Evolutionary conservation across 495 filamentous ascomycete genomes (phyloP), one percentile per base, ranked within the genome.

Genomic region (Penicillium lagena): DNA sequence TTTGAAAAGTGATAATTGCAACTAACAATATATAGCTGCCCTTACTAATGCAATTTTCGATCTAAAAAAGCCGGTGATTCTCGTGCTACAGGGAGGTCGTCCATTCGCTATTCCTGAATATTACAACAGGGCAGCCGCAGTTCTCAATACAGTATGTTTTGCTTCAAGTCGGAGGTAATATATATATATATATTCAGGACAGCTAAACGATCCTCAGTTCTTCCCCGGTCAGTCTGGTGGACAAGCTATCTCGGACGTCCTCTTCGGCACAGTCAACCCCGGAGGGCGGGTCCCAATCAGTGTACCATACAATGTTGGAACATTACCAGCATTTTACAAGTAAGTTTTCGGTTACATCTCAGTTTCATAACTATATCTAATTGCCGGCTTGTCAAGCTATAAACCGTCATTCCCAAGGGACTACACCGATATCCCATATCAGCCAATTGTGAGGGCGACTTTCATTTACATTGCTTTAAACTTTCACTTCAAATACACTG

Each of bases 1-100:
- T 6, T 4, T 22, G 4, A 22, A 22, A 22, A 22, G 22, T 22
- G 2, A 4, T 22, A 22, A 22, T 22, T 3, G 22, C 22, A 22
- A 22, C 22, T 22, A 6, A 22, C 22, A 22, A 22, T 22, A 0
- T 22, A 22, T 4, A 22, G 22, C 22, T 22, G 22, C 22, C 22
- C 56, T 74, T 7, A 62, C 67, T 0, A 43, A 47, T 33, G 59
- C 59, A 11, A 63, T 73, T 8, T 70, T 64, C 37, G 55, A 51
- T 7, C 47, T 71, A 4, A 58, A 54, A 2, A 72, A 69, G 37
- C 70, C 66, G 0, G 60, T 69, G 1, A 47, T 74, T 13, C 53
- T 74, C 7, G 57, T 74, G 9, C 54, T 72, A 2, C 59, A 71
- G 38, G 68, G 70, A 12, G 68, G 68, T 4, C 59, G 68, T 22